Evolutionary conservation across 2,329 filamentous ascomycete genomes (phyloP).

Genomic region (Stachybotrys echinatus): DNA sequence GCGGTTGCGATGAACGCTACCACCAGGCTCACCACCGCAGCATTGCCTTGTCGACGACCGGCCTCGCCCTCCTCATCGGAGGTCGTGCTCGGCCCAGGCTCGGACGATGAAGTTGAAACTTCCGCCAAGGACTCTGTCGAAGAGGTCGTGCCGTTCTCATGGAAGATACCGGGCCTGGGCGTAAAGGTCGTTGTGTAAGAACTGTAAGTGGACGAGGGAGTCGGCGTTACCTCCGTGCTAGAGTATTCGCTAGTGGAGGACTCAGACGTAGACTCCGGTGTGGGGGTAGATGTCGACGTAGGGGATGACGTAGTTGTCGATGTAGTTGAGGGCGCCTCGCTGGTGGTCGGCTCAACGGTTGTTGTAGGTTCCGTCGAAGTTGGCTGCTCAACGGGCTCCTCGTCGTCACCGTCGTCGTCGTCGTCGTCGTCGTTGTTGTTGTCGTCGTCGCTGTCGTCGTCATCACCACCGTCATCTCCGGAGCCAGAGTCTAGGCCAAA

Average conservation of each 20-base stretch:
- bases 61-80: conserved; percentile 35
- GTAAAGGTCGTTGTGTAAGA: conserved; percentile 13
- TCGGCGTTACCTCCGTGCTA: conserved; percentile 3
- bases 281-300: conserved; percentile 10
- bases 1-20: conserved; percentile 50
- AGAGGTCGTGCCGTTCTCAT: conserved; percentile 39
- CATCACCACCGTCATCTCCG: conserved; percentile 7
- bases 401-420: conserved; percentile 9
- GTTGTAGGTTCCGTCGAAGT: conserved; percentile 20
- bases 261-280: conserved; percentile 5
- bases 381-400: conserved; percentile 6
- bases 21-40: conserved; percentile 48
- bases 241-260: conserved; percentile 1
- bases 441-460: conserved; percentile 10
- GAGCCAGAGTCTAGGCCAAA: conserved; percentile 36
- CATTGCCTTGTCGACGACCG: conserved; percentile 41
- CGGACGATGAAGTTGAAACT: conserved; percentile 16
- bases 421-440: conserved; percentile 10
- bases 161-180: conserved; percentile 46
- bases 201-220: conserved; percentile 10
- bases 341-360: conserved; percentile 16
- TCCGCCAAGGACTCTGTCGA: conserved; percentile 3
- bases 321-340: conserved; percentile 10
- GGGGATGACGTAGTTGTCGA: conserved; percentile 11
- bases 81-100: conserved; percentile 25